Evolutionary conservation across 2,329 filamentous ascomycete species (phyloP), one percentile per base, ranked within the genome.

Genomic region (Trichocomaceae sp.): DNA sequence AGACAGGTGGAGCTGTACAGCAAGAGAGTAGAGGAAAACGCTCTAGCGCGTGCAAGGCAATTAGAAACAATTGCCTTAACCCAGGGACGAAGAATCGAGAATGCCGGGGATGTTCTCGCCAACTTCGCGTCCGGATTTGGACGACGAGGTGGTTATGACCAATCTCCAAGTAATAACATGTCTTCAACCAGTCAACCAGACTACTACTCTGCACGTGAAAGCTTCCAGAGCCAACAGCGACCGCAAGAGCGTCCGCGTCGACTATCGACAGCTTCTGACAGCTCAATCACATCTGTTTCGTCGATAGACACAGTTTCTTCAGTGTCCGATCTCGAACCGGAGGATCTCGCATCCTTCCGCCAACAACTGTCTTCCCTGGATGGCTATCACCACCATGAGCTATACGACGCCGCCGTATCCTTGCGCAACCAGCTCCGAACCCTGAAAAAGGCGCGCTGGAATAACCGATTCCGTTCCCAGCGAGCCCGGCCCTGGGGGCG

Each of bases 1-100:
- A 64, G 66, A 10, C 71, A 70, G 64, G 58, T 72, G 8, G 70
- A 74, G 59, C 63, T 72, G 47, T 69, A 73, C 44, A 68, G 69
- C 7, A 61, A 35, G 15, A 49, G 22, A 37, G 19, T 57, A 6
- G 52, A 54, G 39, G 26, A 54, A 5, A 47, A 52, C 15, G 52
- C 56, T 13, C 23, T 66, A 8, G 57, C 66, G 6, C 57, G 62
- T 29, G 63, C 64, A 6, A 63, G 63, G 15, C 70, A 70, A 52
- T 45, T 60, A 19, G 63, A 63, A 55, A 57, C 60, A 47, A 55
- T 52, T 51, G 58, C 56, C 12, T 17, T 67, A 3, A 55, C 63
- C 26, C 62, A 64, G 6, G 61, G 64, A 12, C 62, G 64, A 12
- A 70, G 69, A 50, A 45, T 59, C 29, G 62, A 63, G 52, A 57